Percentiles rank a stretch among this genome's conserved stretches.
Conservation (phyloP, 345 rosid species). For the Linum lewisii region DNA sequence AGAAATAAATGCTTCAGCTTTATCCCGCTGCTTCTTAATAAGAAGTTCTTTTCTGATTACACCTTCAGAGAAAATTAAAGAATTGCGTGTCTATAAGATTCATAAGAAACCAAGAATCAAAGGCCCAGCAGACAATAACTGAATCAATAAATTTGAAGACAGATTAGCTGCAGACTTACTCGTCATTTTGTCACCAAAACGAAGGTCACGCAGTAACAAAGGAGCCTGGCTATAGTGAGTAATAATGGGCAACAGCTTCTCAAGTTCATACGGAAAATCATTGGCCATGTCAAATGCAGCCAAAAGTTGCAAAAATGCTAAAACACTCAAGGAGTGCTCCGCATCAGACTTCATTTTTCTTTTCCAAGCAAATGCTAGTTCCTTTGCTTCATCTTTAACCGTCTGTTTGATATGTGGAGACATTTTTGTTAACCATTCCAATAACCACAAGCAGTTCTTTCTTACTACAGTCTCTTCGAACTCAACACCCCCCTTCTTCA, state of each 20-base stretch:
- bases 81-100: background rate
- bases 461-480: slow-evolving; percentile 27
- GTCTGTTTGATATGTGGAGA: slow-evolving; percentile 22
- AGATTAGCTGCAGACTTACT: slow-evolving; percentile 16
- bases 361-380: slow-evolving; percentile 24
- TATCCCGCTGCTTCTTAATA: background rate
- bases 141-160: background rate
- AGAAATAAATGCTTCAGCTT: background rate
- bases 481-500: slow-evolving; percentile 17
- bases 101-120: background rate
- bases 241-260: slow-evolving; percentile 17
- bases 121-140: too few relatives aligned
- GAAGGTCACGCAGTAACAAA: slow-evolving; percentile 22
- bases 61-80: background rate
- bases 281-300: slow-evolving; percentile 27
- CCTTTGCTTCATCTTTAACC: slow-evolving; percentile 31
- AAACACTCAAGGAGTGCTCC: slow-evolving; percentile 19
- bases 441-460: slow-evolving; percentile 34
- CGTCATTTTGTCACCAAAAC: slow-evolving; percentile 18
- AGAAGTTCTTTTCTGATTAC: background rate
- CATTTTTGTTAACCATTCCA: slow-evolving; percentile 37
- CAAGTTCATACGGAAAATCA: slow-evolving; percentile 23
- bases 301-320: slow-evolving; percentile 34
- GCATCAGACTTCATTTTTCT: slow-evolving; percentile 16
- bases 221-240: slow-evolving; percentile 22